Conservation (phyloP, 768 basidiomycete species). For the Lyophyllum semitale region DNA sequence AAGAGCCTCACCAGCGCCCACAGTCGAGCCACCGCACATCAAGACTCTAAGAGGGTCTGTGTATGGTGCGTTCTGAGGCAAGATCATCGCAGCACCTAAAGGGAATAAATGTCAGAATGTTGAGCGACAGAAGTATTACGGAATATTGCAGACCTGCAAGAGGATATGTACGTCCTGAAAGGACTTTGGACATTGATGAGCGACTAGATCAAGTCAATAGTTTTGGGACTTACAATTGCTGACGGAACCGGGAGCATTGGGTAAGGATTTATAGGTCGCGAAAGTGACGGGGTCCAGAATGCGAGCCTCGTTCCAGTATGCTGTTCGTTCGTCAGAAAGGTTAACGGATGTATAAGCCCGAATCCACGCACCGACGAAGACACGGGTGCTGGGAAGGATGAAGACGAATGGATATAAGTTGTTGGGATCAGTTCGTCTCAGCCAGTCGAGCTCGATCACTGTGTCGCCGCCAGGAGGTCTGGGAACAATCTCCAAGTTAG, state of each 20-base stretch:
- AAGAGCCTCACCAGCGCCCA: conserved; percentile 48
- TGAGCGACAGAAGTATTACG: neutral
- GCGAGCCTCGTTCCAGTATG: conserved; percentile 81
- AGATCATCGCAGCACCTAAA: conserved; percentile 56
- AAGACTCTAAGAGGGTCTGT: conserved; percentile 69
- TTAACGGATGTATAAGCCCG: neutral
- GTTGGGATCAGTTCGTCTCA: conserved; percentile 73
- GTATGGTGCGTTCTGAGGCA: conserved; percentile 75
- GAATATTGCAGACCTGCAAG: conserved; percentile 49
- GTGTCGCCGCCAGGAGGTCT: conserved; percentile 66
- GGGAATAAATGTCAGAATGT: neutral
- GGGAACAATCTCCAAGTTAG: conserved; percentile 73
- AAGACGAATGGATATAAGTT: conserved; percentile 81
- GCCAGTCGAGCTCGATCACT: conserved; percentile 60
- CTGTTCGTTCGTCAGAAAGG: conserved; percentile 30
- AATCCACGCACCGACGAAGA: conserved; percentile 63
- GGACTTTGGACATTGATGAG: conserved; percentile 33
- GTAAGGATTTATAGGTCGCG: conserved; percentile 56
- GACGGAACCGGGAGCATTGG: conserved; percentile 77
- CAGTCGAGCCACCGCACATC: conserved; percentile 76
- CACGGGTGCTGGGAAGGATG: conserved; percentile 65
- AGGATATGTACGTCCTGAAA: conserved; percentile 79
- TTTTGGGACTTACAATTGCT: conserved; percentile 48
- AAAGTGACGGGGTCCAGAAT: conserved; percentile 71
- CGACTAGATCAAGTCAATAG: neutral